Evolutionary conservation across 768 basidiomycete species (phyloP).

Genomic region (Kwoniella shandongensis): DNA sequence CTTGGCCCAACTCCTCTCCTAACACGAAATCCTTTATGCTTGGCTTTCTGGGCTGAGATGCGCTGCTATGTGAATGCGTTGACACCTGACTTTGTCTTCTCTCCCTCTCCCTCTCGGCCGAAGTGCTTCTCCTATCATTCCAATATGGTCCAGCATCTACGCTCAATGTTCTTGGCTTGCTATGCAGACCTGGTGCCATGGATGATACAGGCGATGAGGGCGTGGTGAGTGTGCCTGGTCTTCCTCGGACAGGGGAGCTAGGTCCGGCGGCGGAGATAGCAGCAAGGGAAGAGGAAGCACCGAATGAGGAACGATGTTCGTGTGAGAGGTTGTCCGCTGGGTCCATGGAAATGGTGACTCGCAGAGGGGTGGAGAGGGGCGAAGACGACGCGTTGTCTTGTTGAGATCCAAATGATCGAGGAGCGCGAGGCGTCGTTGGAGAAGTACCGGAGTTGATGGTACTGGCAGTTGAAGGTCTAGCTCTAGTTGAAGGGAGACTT

Average conservation of each 20-base stretch:
- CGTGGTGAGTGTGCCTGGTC: slow-evolving; percentile 10
- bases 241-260: slow-evolving; percentile 10
- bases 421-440: slow-evolving; percentile 23
- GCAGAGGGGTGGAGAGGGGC: slow-evolving; percentile 7
- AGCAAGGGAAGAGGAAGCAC: too few relatives aligned
- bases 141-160: slow-evolving; percentile 13
- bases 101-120: slow-evolving; percentile 27
- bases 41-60: slow-evolving; percentile 26
- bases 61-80: slow-evolving; percentile 14
- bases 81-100: slow-evolving; percentile 36
- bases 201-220: slow-evolving; percentile 12
- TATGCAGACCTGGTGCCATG: background rate
- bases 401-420: slow-evolving; percentile 3
- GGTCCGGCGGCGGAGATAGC: slow-evolving; percentile 1
- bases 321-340: slow-evolving; percentile 12
- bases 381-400: slow-evolving; percentile 18
- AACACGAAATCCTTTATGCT: slow-evolving; percentile 50
- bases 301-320: slow-evolving; percentile 3
- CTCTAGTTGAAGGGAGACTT: too few relatives aligned
- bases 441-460: slow-evolving; percentile 1
- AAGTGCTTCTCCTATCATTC: slow-evolving; percentile 13
- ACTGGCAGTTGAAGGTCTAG: slow-evolving; percentile 6
- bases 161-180: slow-evolving; percentile 23
- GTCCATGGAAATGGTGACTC: slow-evolving; percentile 23
- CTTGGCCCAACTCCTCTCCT: slow-evolving; percentile 52